phyloP scores from a whole-genome alignment of 805 yeast genomes.

The Kodamaea fukazawae region DNA sequence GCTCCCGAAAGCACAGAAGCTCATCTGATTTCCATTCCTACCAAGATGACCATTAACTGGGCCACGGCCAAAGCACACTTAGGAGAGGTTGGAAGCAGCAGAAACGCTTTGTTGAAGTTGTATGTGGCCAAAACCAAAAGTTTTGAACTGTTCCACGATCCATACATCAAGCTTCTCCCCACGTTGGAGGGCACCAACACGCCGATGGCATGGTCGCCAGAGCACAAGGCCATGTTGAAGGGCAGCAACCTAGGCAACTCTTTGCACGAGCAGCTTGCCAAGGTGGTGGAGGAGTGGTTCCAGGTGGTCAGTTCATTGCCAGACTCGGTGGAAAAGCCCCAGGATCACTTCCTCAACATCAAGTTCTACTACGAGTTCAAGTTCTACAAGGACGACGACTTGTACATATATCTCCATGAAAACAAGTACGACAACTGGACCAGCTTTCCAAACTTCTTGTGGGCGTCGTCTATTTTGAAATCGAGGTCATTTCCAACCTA shows the following conservation, averaged over 20 bases:
- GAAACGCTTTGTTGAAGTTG: conserved; percentile 34
- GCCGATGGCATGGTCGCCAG: conserved; percentile 65
- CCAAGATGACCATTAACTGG: conserved; percentile 8
- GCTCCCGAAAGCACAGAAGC: conserved; percentile 4
- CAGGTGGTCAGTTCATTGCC: conserved; percentile 31
- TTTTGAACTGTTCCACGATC: conserved; percentile 21
- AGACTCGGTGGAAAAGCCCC: conserved; percentile 28
- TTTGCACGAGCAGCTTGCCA: conserved; percentile 43
- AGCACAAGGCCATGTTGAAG: conserved; percentile 48
- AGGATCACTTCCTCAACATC: conserved; percentile 36
- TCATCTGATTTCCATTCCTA: conserved; percentile 11
- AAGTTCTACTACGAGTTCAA: conserved; percentile 44
- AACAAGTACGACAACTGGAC: conserved; percentile 49
- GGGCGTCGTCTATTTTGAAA: conserved; percentile 70
- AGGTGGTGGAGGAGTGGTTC: conserved; percentile 64
- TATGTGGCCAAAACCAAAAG: conserved; percentile 32
- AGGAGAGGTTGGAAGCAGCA: conserved; percentile 1
- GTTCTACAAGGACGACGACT: conserved; percentile 36
- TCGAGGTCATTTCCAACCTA: conserved; percentile 82
- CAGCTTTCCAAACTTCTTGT: conserved; percentile 63
- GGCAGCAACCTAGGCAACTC: conserved; percentile 72
- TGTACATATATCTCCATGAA: conserved; percentile 22
- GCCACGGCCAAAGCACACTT: conserved; percentile 11
- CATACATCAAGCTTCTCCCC: conserved; percentile 35
- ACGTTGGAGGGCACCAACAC: conserved; percentile 44